Conservation (phyloP, 495 filamentous ascomycete species). For the Entonaema liquescens region DNA sequence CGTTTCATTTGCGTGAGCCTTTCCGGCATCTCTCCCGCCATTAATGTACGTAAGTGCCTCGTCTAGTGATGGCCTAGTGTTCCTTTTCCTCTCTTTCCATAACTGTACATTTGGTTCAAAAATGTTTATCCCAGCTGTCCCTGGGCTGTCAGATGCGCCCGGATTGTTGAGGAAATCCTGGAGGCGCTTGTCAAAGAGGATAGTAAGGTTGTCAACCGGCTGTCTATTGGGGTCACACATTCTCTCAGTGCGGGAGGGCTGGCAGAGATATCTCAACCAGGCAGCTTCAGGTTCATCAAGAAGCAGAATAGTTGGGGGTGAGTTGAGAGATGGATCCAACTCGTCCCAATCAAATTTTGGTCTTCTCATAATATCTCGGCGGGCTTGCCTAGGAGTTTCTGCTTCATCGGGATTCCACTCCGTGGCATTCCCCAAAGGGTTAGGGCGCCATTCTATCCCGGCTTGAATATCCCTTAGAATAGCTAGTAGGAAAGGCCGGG, state of each 20-base stretch:
- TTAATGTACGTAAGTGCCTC: constrained; percentile 42
- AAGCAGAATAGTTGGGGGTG: constrained; percentile 1
- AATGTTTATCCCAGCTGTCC: constrained; percentile 12
- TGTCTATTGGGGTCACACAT: constrained; percentile 32
- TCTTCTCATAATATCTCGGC: constrained; percentile 38
- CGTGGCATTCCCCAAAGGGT: background rate
- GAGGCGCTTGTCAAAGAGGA: constrained; percentile 40
- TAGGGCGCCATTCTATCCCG: constrained; percentile 24
- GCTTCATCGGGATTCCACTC: constrained; percentile 8
- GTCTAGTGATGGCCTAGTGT: constrained; percentile 6
- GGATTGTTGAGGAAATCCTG: constrained; percentile 36
- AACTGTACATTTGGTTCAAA: background rate
- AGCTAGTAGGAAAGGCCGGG: constrained; percentile 39
- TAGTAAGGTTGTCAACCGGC: constrained; percentile 31
- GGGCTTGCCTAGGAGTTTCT: constrained; percentile 3
- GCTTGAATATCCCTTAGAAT: constrained; percentile 44
- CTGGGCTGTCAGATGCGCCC: constrained; percentile 7
- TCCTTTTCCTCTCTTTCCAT: background rate
- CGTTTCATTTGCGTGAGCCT: constrained; percentile 35
- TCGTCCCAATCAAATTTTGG: constrained; percentile 8
- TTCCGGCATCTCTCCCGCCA: constrained; percentile 15
- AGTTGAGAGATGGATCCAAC: background rate
- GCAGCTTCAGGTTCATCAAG: constrained; percentile 39
- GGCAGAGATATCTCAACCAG: constrained; percentile 43
- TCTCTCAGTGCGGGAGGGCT: constrained; percentile 30